Base-by-base conservation (phyloP, 768 basidiomycete species). In the Gautieria morchelliformis region DNA sequence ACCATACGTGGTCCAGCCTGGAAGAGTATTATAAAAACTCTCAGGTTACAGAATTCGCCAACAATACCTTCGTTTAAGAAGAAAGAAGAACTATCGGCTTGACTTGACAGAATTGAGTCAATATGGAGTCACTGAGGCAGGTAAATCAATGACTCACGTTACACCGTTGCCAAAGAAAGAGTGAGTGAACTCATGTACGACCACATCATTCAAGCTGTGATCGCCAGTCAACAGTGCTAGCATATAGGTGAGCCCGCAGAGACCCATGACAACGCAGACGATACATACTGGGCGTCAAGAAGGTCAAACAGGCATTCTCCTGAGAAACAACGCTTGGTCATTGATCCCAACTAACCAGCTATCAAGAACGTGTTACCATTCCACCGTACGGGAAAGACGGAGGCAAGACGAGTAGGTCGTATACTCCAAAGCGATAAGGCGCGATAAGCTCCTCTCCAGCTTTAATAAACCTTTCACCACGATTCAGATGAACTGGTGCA, bases 121-220 rank as follows among this genome's bases (percentile, higher is more conserved):
- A 0, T 80, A 79, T 0, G 86, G 81, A 60, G 89, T 71, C 0
- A 84, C 84, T 57, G 83, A 0, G 84, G 78, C 58, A 7, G 27
- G 35, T 14, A 32, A 8, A 17, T 12, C 7, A n/a, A 49, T 24
- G 1, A 65, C 75, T 59, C 64, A 78, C 87, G 88, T 90, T 56
- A 92, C 81, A 22, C 89, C 87, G 66, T 94, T 93, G n/a, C 92
- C 92, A 59, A 92, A 94, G 84, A 86, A 96, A 2, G 87, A 89
- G 66, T 97, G 89, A 0, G 84, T 83, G 30, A 87, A 71, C 66
- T 93, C 92, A 71, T 95, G 89, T 0, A 92, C 88, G 12, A 93
- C 84, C 12, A 95, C 90, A 66, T 94, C 90, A 8, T 92, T 91
- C 10, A 93, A 74, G 5, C 83, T 80, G 39, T 89, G 81, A 67